Evolutionary conservation across 139 green algal genomes (phyloP).

Genomic region (Chlorella sp.): DNA sequence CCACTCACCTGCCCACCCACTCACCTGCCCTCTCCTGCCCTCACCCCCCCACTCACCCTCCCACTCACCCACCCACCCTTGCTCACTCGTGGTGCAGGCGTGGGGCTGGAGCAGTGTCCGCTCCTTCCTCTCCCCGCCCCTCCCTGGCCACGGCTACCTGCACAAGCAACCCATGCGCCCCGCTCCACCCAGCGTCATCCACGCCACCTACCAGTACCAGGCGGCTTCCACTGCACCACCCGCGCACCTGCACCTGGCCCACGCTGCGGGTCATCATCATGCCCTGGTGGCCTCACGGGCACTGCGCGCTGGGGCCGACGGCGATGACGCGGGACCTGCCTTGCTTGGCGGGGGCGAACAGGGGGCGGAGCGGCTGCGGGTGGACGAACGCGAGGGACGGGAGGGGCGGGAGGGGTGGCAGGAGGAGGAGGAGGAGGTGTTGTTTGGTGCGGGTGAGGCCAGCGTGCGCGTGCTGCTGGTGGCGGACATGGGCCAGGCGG

Average conservation of each 20-base stretch:
- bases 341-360: not conserved
- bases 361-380: not conserved
- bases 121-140: not conserved
- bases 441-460: not conserved
- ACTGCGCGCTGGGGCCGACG: not conserved
- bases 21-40: too few relatives aligned
- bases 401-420: not conserved
- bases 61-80: not conserved
- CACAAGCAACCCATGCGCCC: not conserved
- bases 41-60: not conserved
- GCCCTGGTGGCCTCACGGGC: too few relatives aligned
- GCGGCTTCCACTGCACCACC: too few relatives aligned
- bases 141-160: not conserved
- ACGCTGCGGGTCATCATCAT: not conserved
- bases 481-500: conserved; percentile 40
- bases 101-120: not conserved
- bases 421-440: not conserved
- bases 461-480: conserved; percentile 9
- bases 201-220: too few relatives aligned
- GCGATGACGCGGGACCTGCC: not conserved
- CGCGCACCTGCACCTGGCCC: too few relatives aligned
- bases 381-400: not conserved
- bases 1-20: too few relatives aligned
- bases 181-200: not conserved
- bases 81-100: not conserved